These are phyloP conservation scores for Urtica urens DNA, from an alignment of 306 rosid species.

Conservation along the genomic window DNA sequence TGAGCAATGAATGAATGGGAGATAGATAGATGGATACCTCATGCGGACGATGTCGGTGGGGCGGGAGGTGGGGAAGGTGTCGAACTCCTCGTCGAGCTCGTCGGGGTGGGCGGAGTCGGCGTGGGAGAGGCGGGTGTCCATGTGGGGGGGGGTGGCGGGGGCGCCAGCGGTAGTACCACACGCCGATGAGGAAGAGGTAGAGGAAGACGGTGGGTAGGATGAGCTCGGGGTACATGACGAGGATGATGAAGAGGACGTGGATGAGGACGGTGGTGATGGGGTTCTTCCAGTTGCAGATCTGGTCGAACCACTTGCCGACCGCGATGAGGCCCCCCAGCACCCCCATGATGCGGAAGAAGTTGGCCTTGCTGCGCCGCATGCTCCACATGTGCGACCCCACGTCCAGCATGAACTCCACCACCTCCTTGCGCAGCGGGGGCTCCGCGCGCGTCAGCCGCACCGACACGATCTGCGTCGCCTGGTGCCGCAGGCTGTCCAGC, in stretches of 20 bases:
- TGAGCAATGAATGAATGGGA: too few relatives aligned
- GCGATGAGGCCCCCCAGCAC: slow-evolving; percentile 90
- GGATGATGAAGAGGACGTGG: slow-evolving; percentile 71
- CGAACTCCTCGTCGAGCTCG: slow-evolving; percentile 89
- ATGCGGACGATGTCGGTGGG: slow-evolving; percentile 75
- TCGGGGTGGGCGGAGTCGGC: slow-evolving; percentile 88
- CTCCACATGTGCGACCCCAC: slow-evolving; percentile 98
- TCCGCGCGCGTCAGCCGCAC: slow-evolving; percentile 80
- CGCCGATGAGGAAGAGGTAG: slow-evolving; percentile 91
- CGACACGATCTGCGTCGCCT: slow-evolving; percentile 85
- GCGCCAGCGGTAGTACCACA: slow-evolving; percentile 97
- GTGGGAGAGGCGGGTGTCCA: slow-evolving; percentile 93
- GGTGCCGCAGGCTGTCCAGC: slow-evolving; percentile 92
- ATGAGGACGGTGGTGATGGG: slow-evolving; percentile 89
- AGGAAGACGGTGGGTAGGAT: slow-evolving; percentile 91
- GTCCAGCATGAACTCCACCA: slow-evolving; percentile 92
- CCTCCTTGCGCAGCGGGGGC: slow-evolving; percentile 85
- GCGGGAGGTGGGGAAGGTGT: slow-evolving; percentile 74
- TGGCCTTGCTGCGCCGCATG: slow-evolving; percentile 96
- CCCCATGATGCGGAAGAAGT: slow-evolving; percentile 82
- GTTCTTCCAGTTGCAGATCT: slow-evolving; percentile 89
- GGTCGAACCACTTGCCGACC: slow-evolving; percentile 96
- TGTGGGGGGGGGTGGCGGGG: slow-evolving; percentile 99
- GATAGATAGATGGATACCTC: too few relatives aligned
- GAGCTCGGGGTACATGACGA: slow-evolving; percentile 95